Evolutionary conservation across 495 filamentous ascomycete genomes (phyloP).

Genomic region (Bryoglossum gracile): DNA sequence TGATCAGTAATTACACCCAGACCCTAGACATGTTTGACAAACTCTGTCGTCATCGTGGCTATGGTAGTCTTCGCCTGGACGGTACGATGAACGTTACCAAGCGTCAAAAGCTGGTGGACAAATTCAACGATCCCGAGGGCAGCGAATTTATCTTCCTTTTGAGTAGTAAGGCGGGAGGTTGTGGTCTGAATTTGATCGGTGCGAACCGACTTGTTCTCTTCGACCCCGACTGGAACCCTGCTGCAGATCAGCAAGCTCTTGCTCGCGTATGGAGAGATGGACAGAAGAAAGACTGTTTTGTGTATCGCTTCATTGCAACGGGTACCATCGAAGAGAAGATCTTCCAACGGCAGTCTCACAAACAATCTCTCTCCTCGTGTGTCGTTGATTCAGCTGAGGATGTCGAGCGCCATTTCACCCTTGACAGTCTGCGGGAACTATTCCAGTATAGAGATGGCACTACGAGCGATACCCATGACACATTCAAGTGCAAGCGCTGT

Average conservation of each 20-base stretch:
- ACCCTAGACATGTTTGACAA: constrained; percentile 93
- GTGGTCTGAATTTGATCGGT: constrained; percentile 94
- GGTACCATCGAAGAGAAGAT: constrained; percentile 99
- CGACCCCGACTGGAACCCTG: constrained; percentile 99
- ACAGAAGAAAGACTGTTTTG: constrained; percentile 98
- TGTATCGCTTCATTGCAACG: constrained; percentile 97
- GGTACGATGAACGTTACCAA: constrained; percentile 98
- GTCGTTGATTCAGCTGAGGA: constrained; percentile 98
- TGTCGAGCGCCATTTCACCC: constrained; percentile 90
- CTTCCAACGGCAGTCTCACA: constrained; percentile 97
- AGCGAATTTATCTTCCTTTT: constrained; percentile 91
- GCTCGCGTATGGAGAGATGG: constrained; percentile 98
- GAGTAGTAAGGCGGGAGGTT: constrained; percentile 93
- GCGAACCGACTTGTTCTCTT: constrained; percentile 96
- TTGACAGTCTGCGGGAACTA: constrained; percentile 81
- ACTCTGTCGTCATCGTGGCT: constrained; percentile 76
- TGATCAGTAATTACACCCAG: constrained; percentile 97
- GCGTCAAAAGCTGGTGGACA: constrained; percentile 93
- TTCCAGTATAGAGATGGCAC: constrained; percentile 87
- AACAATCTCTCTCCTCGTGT: constrained; percentile 91
- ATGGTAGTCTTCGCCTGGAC: constrained; percentile 84
- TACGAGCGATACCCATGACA: constrained; percentile 90
- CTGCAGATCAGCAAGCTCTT: constrained; percentile 94
- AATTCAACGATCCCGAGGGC: constrained; percentile 93
- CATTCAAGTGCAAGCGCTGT: constrained; percentile 97